Evolutionary conservation across 345 rosid species (phyloP), one percentile per base, ranked within the genome.

Genomic region (Aquilaria yunnanensis): DNA sequence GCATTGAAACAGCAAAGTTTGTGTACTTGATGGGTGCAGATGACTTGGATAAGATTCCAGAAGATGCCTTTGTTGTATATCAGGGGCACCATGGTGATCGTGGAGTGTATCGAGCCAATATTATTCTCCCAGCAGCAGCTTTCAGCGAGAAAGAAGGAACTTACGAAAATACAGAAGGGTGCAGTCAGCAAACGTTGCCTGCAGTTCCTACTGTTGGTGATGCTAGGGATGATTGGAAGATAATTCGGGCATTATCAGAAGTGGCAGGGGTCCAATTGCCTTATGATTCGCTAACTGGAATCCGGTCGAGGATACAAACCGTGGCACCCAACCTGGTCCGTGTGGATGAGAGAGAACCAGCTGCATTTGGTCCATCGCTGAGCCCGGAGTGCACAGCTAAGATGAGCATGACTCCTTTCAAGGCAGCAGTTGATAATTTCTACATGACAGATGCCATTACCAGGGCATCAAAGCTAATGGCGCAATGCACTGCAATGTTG

Each of bases 191-290:
- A 81, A 94, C 99, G 30, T 56, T 91, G 52, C 99, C 99, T 7
- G 97, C 99, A 32, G 97, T 91, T 56, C 99, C 99, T 6, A 86
- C 99, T 0, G 99, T 89, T 32, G 99, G 99, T 54, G 99, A 94
- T 74, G 88, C 97, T 59, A 81, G 96, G 63, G 99, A 95, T 47
- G 99, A 91, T 73, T 95, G 99, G 99, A 95, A 89, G 80, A 91
- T 91, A 10, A 71, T 95, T 30, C 85, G 97, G 57, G 97, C 97
- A 33, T 80, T 95, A 23, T 89, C 97, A 3, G 97, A 95, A 77
- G 90, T 89, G 12, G 83, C 96, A 3, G 97, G 97, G 32, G 70
- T 76, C 45, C 67, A 57, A 48, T 76, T 95, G 74, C 97, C 96
- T 9, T 95, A 95, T 31, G 91, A 91, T 80, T 66, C 93, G 11